phyloP scores from a whole-genome alignment of 164 flowering plant genomes.

The Stephania yunnanensis region DNA sequence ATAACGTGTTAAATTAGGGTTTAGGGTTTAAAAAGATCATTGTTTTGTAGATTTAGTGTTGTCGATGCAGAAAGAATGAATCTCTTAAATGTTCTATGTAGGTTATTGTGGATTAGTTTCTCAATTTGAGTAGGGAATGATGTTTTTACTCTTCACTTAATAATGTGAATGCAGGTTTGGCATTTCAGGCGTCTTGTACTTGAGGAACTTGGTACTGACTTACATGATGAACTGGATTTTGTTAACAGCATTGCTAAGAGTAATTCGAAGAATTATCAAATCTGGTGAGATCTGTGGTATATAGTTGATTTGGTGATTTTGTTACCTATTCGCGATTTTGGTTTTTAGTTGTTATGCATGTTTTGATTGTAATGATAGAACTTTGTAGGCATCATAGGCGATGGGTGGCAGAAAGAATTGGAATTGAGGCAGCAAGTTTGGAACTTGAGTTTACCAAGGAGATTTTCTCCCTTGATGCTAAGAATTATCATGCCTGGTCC shows the following conservation, averaged over 20 bases:
- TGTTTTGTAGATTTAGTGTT: background rate
- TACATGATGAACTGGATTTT: constrained; percentile 61
- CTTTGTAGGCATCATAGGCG: constrained; percentile 90
- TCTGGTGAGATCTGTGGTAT: constrained; percentile 49
- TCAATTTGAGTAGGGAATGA: background rate
- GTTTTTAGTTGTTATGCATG: background rate
- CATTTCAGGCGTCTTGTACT: constrained; percentile 85
- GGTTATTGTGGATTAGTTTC: background rate
- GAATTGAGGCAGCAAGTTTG: constrained; percentile 38
- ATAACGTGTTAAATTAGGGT: background rate
- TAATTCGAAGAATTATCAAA: constrained; percentile 86
- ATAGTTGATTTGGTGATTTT: background rate
- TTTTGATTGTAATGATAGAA: constrained; percentile 14
- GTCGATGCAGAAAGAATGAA: background rate
- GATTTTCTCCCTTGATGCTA: constrained; percentile 70
- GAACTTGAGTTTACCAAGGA: constrained; percentile 81
- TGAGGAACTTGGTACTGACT: constrained; percentile 51
- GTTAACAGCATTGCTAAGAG: constrained; percentile 45
- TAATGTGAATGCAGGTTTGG: constrained; percentile 63
- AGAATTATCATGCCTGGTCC: constrained; percentile 97
- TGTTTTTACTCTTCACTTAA: background rate
- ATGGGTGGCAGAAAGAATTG: constrained; percentile 89
- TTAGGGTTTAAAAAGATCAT: background rate
- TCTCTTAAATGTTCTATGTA: background rate
- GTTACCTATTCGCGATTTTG: background rate